Evolutionary conservation across 2,329 filamentous ascomycete genomes (phyloP), one percentile per base, ranked within the genome.

Genomic region (Shiraia bambusicola): DNA sequence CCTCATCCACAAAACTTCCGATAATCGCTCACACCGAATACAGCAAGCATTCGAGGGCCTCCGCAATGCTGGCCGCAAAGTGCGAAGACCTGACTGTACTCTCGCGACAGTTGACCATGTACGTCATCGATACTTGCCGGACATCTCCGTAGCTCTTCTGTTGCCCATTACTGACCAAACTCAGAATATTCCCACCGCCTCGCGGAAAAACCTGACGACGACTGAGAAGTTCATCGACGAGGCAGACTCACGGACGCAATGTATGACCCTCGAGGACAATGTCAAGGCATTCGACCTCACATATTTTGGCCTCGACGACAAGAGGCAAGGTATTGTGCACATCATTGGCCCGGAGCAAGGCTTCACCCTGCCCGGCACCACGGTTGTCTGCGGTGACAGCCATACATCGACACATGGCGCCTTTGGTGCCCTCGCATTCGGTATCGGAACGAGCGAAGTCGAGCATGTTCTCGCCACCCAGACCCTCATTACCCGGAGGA

Each of bases 321-420:
- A 93, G 79, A 85, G 93, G 54, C 93, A 98, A 74, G 93, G 93
- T 55, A 98, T 98, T 61, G 93, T 97, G 44, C 93, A 98, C 74
- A 88, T 98, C 62, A 97, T 98, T 60, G 93, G 93, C 26, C 93
- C 93, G 28, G 93, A 98, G 77, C 93, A 98, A 72, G 93, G 93
- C 56, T 98, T 98, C 77, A 98, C 93, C 42, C 85, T 97, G 27
- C 93, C 93, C 29, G 93, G 89, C 56, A 97, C 93, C 40, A 98
- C 93, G 3, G 87, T 97, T 27, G 93, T 97, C 54, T 97, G 93
- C 66, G 93, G 93, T 70, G 93, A 98, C 79, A 95, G 88, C 65
- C 93, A 98, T 70, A 98, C 93, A 33, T 96, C 92, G 17, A 98
- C 93, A 50, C 93, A 98, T 73, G 93, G 93, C 61, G 93, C 93